Conservation (phyloP, 2,329 filamentous ascomycete species). For the Fusarium goolgardi region DNA sequence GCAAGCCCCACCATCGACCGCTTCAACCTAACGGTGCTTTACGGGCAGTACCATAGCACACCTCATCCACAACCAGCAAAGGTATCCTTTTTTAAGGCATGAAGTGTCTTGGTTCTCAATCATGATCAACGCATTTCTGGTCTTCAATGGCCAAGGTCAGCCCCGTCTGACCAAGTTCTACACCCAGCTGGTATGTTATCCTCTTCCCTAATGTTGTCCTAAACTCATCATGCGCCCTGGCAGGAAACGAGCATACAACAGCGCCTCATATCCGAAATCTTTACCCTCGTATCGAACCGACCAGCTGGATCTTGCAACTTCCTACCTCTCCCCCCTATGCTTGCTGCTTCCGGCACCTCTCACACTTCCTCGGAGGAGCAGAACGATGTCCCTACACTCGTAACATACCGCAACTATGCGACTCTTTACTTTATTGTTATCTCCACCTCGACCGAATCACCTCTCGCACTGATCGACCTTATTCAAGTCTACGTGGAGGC, state of each 20-base stretch:
- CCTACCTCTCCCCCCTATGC: conserved; percentile 79
- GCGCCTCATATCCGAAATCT: conserved; percentile 96
- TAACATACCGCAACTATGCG: conserved; percentile 98
- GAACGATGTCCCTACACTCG: conserved; percentile 91
- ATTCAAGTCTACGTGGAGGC: conserved; percentile 99
- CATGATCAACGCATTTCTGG: conserved; percentile 99
- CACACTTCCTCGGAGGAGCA: conserved; percentile 74
- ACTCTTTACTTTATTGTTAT: conserved; percentile 99
- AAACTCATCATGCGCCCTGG: conserved; percentile 12
- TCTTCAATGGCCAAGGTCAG: conserved; percentile 98
- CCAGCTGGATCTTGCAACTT: conserved; percentile 97
- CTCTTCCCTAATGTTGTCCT: not conserved
- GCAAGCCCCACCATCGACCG: conserved; percentile 41
- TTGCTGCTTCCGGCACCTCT: conserved; percentile 71
- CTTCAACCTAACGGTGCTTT: conserved; percentile 14
- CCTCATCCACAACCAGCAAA: conserved; percentile 1
- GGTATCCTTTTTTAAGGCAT: conserved; percentile 26
- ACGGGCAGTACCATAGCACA: not conserved
- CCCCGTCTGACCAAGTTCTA: conserved; percentile 98
- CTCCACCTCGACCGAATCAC: conserved; percentile 94
- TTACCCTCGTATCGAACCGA: conserved; percentile 91
- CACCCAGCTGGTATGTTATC: conserved; percentile 80
- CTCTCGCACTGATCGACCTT: conserved; percentile 92
- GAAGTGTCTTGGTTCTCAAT: conserved; percentile 43
- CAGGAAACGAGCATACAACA: conserved; percentile 98